Evolutionary conservation across 257 asterid genomes (phyloP).

Genomic region (Ilex aquifolium): DNA sequence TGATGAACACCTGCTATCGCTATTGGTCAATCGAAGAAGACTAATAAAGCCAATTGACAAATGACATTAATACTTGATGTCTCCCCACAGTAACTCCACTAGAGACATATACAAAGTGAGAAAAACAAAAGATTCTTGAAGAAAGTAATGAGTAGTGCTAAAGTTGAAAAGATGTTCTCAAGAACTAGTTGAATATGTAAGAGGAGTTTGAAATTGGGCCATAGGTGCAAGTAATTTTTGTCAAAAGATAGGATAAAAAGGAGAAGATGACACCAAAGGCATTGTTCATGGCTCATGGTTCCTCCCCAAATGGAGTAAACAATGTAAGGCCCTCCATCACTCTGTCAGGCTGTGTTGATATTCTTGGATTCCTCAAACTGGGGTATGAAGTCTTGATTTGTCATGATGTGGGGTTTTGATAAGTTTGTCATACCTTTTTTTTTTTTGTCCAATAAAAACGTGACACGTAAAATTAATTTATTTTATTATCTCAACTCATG

Average conservation of each 20-base stretch:
- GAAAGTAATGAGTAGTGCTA: constrained; percentile 1
- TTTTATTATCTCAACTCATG: no score
- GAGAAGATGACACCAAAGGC: constrained; percentile 4
- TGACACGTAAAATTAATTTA: no score
- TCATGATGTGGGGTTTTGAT: constrained; percentile 34
- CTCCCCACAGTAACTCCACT: no score
- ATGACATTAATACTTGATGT: no score
- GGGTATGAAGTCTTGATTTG: constrained; percentile 36
- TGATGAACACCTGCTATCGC: no score
- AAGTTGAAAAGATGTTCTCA: constrained; percentile 12
- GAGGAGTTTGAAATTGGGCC: constrained; percentile 1
- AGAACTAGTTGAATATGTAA: neutral
- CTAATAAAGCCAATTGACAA: no score
- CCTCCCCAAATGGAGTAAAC: constrained; percentile 29
- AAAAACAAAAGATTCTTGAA: constrained; percentile 2
- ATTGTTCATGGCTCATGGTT: constrained; percentile 16
- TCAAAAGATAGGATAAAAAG: neutral
- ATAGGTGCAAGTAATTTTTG: neutral
- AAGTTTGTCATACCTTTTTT: neutral
- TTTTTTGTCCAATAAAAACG: no score
- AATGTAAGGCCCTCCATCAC: constrained; percentile 25
- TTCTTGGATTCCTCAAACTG: constrained; percentile 38
- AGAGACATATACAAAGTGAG: neutral
- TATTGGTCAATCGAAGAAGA: no score
- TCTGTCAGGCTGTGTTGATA: constrained; percentile 22